phyloP scores from a whole-genome alignment of 2,329 filamentous ascomycete genomes.

The Nakataea oryzae region DNA sequence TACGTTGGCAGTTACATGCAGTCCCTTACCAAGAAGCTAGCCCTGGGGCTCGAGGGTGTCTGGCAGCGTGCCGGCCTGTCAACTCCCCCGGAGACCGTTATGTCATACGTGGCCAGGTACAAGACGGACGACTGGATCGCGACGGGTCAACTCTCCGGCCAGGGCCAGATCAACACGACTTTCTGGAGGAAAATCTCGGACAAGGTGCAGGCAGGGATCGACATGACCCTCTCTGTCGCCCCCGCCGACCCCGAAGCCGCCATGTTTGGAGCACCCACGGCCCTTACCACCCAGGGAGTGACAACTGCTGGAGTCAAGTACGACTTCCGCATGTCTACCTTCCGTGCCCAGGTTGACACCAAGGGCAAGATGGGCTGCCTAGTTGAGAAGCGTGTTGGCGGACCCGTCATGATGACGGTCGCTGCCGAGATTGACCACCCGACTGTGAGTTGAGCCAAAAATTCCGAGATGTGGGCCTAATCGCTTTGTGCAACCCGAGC shows the following conservation, averaged over 20 bases:
- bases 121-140: slow-evolving; percentile 88
- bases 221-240: slow-evolving; percentile 80
- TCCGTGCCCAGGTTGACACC: slow-evolving; percentile 92
- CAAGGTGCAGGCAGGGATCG: slow-evolving; percentile 91
- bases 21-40: slow-evolving; percentile 75
- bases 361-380: slow-evolving; percentile 87
- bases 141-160: slow-evolving; percentile 78
- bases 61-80: slow-evolving; percentile 82
- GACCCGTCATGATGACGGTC: slow-evolving; percentile 87
- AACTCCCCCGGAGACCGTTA: slow-evolving; percentile 78
- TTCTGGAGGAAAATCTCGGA: slow-evolving; percentile 93
- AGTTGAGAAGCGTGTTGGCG: slow-evolving; percentile 90
- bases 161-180: slow-evolving; percentile 78
- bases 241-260: slow-evolving; percentile 25
- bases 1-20: slow-evolving; percentile 94
- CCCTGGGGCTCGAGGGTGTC: slow-evolving; percentile 83
- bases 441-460: slow-evolving; percentile 55
- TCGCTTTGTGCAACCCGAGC: not conserved
- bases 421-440: slow-evolving; percentile 93
- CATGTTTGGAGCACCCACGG: slow-evolving; percentile 19
- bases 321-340: slow-evolving; percentile 91
- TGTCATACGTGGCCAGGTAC: slow-evolving; percentile 88
- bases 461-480: not conserved
- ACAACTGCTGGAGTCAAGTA: slow-evolving; percentile 95
- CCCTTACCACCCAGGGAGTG: slow-evolving; percentile 73